Conservation (phyloP, 352 stramenopile genomes). For the Phytophthora multivora region DNA sequence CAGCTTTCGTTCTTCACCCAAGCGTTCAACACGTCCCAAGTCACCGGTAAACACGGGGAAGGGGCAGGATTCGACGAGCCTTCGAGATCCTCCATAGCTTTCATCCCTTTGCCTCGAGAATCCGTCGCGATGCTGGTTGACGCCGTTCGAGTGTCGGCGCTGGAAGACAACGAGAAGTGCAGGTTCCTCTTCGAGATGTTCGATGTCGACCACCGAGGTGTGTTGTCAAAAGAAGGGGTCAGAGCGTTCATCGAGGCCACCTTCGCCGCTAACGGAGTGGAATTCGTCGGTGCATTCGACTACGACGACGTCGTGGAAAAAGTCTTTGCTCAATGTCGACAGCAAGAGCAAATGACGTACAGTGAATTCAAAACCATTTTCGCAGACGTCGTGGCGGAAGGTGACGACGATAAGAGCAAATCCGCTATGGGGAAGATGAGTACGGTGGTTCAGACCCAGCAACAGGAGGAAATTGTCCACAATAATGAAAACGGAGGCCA, state of each 20-base stretch:
- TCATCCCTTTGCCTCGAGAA: conserved; percentile 54
- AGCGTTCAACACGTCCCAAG: conserved; percentile 40
- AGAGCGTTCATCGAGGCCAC: conserved; percentile 63
- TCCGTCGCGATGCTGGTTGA: conserved; percentile 64
- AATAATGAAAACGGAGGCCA: conserved; percentile 20
- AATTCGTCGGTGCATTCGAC: conserved; percentile 55
- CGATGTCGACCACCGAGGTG: conserved; percentile 48
- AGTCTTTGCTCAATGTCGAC: conserved; percentile 46
- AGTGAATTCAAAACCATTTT: conserved; percentile 58
- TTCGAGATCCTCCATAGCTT: conserved; percentile 25
- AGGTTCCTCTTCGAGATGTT: conserved; percentile 76
- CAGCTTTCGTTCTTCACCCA: conserved; percentile 46
- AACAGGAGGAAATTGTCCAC: conserved; percentile 8
- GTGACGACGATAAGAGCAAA: conserved; percentile 30
- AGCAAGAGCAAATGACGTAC: conserved; percentile 59
- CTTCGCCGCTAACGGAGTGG: conserved; percentile 57
- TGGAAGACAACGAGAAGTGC: conserved; percentile 58
- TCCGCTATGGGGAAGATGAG: conserved; percentile 11
- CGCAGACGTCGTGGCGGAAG: conserved; percentile 32
- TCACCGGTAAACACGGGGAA: conserved; percentile 12
- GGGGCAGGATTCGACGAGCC: conserved; percentile 3
- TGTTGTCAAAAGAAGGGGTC: conserved; percentile 56
- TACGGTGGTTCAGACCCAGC: not conserved
- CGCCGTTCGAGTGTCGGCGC: conserved; percentile 50
- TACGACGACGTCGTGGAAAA: conserved; percentile 55